phyloP scores from a whole-genome alignment of 2,329 filamentous ascomycete genomes.

The Knoxdaviesia proteae region DNA sequence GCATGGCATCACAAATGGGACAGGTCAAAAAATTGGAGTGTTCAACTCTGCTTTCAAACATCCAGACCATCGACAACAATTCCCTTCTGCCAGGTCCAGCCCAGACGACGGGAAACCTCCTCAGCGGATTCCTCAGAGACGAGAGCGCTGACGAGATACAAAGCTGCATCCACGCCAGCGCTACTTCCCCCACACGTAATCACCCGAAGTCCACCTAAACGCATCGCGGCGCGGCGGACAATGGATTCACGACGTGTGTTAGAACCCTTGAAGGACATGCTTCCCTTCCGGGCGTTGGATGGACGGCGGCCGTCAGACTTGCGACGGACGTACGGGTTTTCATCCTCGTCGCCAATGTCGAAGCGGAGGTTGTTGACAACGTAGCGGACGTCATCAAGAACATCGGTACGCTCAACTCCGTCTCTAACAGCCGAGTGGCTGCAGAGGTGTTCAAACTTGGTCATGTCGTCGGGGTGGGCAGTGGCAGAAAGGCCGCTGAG shows the following conservation, averaged over 20 bases:
- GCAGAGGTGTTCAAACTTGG: constrained; percentile 63
- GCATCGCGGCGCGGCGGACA: constrained; percentile 55
- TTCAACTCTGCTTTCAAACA: constrained; percentile 29
- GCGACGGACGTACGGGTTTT: constrained; percentile 65
- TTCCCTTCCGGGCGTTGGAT: constrained; percentile 54
- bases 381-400: constrained; percentile 62
- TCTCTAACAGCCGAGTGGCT: constrained; percentile 51
- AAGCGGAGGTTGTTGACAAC: constrained; percentile 85
- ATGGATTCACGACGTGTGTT: constrained; percentile 62
- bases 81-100: constrained; percentile 74
- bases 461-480: constrained; percentile 62
- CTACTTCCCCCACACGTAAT: constrained; percentile 64
- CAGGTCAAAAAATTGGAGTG: no score
- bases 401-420: constrained; percentile 57
- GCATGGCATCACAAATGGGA: no score
- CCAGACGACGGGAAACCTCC: constrained; percentile 54
- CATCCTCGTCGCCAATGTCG: constrained; percentile 60
- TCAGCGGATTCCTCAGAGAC: constrained; percentile 57
- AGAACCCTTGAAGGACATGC: constrained; percentile 59
- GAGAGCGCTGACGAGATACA: constrained; percentile 71
- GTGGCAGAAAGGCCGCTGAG: constrained; percentile 63
- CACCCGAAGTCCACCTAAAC: constrained; percentile 47
- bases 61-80: constrained; percentile 69
- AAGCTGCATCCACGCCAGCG: constrained; percentile 60
- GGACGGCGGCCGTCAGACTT: constrained; percentile 46